Percentiles rank a stretch among this genome's conserved stretches.
phyloP scores from a whole-genome alignment of 176 grass and related monocot species.

The Tillandsia leiboldiana region DNA sequence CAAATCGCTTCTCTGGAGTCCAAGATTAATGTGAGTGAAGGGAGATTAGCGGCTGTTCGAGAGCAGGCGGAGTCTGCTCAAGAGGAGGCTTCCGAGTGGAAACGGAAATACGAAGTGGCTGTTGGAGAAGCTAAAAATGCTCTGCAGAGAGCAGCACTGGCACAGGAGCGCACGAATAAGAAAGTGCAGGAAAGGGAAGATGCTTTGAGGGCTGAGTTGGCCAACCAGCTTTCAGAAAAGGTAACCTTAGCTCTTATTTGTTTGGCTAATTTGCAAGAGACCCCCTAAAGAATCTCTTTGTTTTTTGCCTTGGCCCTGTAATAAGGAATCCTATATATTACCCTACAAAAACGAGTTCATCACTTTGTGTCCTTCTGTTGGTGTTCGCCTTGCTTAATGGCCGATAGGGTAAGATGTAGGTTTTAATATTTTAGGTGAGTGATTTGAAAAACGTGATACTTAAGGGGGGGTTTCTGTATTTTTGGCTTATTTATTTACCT shows the following conservation, averaged over 20 bases:
- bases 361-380: too few relatives aligned
- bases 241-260: slow-evolving; percentile 25
- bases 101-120: slow-evolving; percentile 81
- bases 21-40: slow-evolving; percentile 68
- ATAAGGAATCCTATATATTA: too few relatives aligned
- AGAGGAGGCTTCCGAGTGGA: slow-evolving; percentile 96
- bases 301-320: too few relatives aligned
- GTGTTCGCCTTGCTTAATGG: too few relatives aligned
- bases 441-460: too few relatives aligned
- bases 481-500: too few relatives aligned
- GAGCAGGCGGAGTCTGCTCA: slow-evolving; percentile 90
- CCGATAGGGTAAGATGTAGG: too few relatives aligned
- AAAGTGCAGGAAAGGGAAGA: slow-evolving; percentile 96
- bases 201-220: slow-evolving; percentile 59
- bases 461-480: too few relatives aligned
- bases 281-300: too few relatives aligned
- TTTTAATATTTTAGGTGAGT: too few relatives aligned
- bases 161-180: slow-evolving; percentile 86
- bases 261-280: neutral
- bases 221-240: slow-evolving; percentile 70
- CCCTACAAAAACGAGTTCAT: too few relatives aligned
- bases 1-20: slow-evolving; percentile 70
- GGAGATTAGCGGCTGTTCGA: slow-evolving; percentile 78
- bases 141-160: slow-evolving; percentile 83
- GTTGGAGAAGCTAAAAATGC: slow-evolving; percentile 64